These are phyloP conservation scores for Solanum chacoense DNA, from an alignment of 305 asterid genomes.

Conservation along the genomic window DNA sequence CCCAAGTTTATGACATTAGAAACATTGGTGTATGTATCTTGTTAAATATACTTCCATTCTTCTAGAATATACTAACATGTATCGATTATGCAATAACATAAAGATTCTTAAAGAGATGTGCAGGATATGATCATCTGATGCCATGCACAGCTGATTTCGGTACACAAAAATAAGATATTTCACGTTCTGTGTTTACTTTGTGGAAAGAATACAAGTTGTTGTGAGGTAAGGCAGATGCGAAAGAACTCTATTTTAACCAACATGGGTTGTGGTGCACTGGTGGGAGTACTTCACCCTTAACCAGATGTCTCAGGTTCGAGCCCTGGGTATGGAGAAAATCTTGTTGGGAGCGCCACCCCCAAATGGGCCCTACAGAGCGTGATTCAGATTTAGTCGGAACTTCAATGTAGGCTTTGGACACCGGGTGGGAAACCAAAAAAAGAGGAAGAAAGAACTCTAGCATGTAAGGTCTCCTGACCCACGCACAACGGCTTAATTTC, in stretches of 20 bases:
- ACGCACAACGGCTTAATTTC: background rate
- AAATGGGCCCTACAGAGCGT: too few relatives aligned
- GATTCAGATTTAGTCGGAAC: too few relatives aligned
- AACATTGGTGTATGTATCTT: background rate
- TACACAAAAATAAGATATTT: background rate
- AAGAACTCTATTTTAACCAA: background rate
- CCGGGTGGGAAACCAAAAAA: too few relatives aligned
- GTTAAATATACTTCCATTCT: background rate
- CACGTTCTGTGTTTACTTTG: background rate
- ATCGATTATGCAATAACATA: background rate
- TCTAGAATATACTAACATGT: background rate
- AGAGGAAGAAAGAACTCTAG: background rate
- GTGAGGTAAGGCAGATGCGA: background rate
- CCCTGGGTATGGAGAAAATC: too few relatives aligned
- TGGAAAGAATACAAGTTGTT: background rate
- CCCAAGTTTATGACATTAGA: background rate
- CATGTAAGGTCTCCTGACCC: background rate
- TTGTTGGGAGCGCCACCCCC: too few relatives aligned
- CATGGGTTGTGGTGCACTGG: too few relatives aligned
- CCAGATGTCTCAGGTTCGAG: too few relatives aligned
- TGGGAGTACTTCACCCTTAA: too few relatives aligned
- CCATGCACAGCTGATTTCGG: background rate
- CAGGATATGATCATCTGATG: background rate
- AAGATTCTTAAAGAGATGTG: background rate
- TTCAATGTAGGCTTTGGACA: too few relatives aligned